These are phyloP conservation scores for Spathaspora passalidarum DNA, from an alignment of 805 yeast species.

Conservation along the genomic window DNA sequence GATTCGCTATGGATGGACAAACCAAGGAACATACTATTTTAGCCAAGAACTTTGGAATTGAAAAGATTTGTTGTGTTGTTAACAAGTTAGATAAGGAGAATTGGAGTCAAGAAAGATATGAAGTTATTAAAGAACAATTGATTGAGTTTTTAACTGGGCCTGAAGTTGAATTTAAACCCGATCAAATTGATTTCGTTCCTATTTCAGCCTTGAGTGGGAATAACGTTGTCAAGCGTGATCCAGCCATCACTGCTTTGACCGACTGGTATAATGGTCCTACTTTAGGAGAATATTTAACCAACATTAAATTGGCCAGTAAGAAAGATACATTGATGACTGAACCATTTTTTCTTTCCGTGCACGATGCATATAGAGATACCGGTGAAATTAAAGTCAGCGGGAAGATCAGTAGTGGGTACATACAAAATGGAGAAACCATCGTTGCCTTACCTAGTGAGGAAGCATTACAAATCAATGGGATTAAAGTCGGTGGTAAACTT, in stretches of 20 bases:
- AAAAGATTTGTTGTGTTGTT: constrained; percentile 55
- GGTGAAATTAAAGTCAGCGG: constrained; percentile 59
- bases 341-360: constrained; percentile 57
- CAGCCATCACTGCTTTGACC: constrained; percentile 18
- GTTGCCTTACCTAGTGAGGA: constrained; percentile 52
- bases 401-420: constrained; percentile 61
- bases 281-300: constrained; percentile 40
- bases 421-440: constrained; percentile 70
- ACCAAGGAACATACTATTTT: constrained; percentile 75
- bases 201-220: constrained; percentile 68
- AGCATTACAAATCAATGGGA: constrained; percentile 40
- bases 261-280: constrained; percentile 50
- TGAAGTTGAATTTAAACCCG: constrained; percentile 47
- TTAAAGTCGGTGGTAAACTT: constrained; percentile 30
- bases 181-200: constrained; percentile 55
- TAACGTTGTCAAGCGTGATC: constrained; percentile 52
- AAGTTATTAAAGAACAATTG: constrained; percentile 48
- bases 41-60: constrained; percentile 66
- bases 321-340: constrained; percentile 22
- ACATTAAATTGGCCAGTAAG: constrained; percentile 11
- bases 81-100: constrained; percentile 67
- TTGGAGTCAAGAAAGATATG: constrained; percentile 55
- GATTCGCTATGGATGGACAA: constrained; percentile 66
- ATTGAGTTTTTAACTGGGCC: constrained; percentile 45
- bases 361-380: constrained; percentile 54